Evolutionary conservation across 768 basidiomycete species (phyloP), one percentile per base, ranked within the genome.

Genomic region (Calocera viscosa): DNA sequence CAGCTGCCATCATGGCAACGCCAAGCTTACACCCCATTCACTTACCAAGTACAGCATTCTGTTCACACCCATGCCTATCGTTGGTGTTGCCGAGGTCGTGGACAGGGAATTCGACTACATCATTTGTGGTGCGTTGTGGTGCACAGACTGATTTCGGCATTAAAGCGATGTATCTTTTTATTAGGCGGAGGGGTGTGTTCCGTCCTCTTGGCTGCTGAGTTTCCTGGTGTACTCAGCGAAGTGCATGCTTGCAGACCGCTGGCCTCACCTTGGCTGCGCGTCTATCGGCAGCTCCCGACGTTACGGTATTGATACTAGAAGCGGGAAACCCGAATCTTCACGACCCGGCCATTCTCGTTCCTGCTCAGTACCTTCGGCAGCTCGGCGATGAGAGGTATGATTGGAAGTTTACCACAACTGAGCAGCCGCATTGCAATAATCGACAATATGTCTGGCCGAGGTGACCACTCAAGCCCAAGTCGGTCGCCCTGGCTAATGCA

Each of bases 301-400:
- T 67, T 24, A 67, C 70, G 1, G 70, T 73, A 19, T 69, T 73
- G 33, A 68, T 75, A 26, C 71, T 73, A 33, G 73, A 74, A 68
- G 72, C 74, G 1, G 73, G 74, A 2, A 69, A 63, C 14, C 67
- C 66, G 8, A 64, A 71, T 26, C 66, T 63, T 5, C 19, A 65
- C 19, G 69, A 69, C 16, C 65, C 65, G 1, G 64, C 43, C 2
- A 68, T 71, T 39, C 1, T 43, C 74, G 67, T 63, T 10, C 28
- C 38, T 14, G 11, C 22, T 22, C 24, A 53, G 68, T 77, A 16
- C 77, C 77, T 1, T 75, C 68, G 34, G 75, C 76, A 65, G 77
- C 73, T 64, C 73, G 72, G 0, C 66, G 70, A 64, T 22, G 65
- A 63, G 32, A 43, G 66, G 10, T 74, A 73, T 64, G 72, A 72